Evolutionary conservation across 2,329 filamentous ascomycete genomes (phyloP), one percentile per base, ranked within the genome.

Genomic region (Colletotrichum horii): DNA sequence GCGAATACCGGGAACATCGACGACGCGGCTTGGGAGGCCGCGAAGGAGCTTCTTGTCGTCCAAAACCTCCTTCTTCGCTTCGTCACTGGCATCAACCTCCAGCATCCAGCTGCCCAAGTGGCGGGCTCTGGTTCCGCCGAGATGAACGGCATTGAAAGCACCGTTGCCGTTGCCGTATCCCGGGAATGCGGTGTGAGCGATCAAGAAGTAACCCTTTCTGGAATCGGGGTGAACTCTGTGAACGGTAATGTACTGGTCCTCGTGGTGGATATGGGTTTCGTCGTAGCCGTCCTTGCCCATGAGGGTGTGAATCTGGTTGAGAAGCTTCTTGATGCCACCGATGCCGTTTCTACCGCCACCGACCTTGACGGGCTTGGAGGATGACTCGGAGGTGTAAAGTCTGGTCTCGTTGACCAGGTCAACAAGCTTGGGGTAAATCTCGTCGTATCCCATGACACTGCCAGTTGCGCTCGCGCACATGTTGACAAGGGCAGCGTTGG

Each of bases 371-470:
- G 89, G 87, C 4, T 83, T 81, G 11, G 88, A 89, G 3, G 95
- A 97, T 52, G 93, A 96, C 72, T 92, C 89, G 0, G 95, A 97
- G 0, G 92, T 91, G 84, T 99, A 99, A 3, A 94, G 87, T 38
- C 97, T 91, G 28, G 91, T 97, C 84, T 99, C 97, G 70, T 95
- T 92, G 19, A 99, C 97, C 19, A 99, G 90, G 80, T 99, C 96
- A n/a, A 99, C 92, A 71, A 98, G 89, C 79, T 94, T 93, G 1
- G 97, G 97, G 80, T 98, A 99, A 76, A 98, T 93, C 84, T 99
- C 97, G 82, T 99, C 97, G 81, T 98, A 98, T 3, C 97, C 97
- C 93, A 98, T 98, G 64, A 98, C 97, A 82, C 97, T 98, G 60
- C 97, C 97, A 9, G 94, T 96, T 2, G 96, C 95, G 80, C 95